A percentile compares a stretch with the other conserved stretches of the same genome.
These are phyloP conservation scores for Zygoascus ofunaensis DNA, from an alignment of 805 yeast genomes.

Conservation along the genomic window DNA sequence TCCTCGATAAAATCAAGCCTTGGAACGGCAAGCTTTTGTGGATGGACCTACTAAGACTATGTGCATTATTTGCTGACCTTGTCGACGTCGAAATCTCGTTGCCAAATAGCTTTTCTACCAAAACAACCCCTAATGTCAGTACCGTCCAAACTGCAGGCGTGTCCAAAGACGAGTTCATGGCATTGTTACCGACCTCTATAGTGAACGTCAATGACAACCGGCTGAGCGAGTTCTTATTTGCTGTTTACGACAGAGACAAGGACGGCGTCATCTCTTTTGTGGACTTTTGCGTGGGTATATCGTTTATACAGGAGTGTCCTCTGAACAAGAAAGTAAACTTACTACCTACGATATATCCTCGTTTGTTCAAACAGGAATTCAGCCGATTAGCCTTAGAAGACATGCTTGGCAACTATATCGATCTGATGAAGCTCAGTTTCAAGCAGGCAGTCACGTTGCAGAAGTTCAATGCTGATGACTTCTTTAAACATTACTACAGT, in stretches of 20 bases:
- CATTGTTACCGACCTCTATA: conserved; percentile 1
- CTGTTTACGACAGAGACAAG: conserved; percentile 9
- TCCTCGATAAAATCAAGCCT: too few species aligned
- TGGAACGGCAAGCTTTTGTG: too few species aligned
- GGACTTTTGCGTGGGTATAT: conserved; percentile 6
- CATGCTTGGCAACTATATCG: neutral
- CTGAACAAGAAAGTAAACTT: too few species aligned
- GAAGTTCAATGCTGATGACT: neutral
- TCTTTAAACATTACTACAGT: neutral
- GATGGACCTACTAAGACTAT: too few species aligned
- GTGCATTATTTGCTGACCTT: too few species aligned
- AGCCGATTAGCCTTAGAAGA: neutral
- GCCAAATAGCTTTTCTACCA: too few species aligned
- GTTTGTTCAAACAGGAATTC: neutral
- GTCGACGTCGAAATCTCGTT: too few species aligned
- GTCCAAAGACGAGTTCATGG: neutral
- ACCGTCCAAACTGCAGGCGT: neutral
- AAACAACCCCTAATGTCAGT: too few species aligned
- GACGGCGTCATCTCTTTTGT: conserved; percentile 8
- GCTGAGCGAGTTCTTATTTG: neutral
- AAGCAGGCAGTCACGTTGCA: neutral
- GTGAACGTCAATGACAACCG: neutral
- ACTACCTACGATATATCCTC: neutral
- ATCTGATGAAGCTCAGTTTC: neutral
- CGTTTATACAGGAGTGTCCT: neutral